These are phyloP conservation scores for Auricularia cornea DNA, from an alignment of 768 basidiomycete species.

Conservation along the genomic window DNA sequence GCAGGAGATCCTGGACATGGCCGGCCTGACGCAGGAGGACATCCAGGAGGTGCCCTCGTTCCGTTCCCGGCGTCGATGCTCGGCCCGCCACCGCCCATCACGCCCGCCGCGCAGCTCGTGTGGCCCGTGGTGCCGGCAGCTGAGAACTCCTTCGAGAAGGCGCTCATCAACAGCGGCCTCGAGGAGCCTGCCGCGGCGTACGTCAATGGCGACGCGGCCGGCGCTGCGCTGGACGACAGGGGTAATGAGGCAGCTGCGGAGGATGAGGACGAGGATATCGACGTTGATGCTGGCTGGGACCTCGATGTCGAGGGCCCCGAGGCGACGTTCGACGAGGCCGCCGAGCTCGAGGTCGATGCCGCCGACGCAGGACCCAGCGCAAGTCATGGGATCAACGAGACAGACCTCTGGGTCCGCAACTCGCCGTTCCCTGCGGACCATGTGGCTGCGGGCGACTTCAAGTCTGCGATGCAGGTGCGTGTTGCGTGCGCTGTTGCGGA, in stretches of 20 bases:
- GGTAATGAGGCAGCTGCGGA: slow-evolving; percentile 34
- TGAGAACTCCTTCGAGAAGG: slow-evolving; percentile 96
- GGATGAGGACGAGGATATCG: slow-evolving; percentile 67
- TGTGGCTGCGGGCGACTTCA: slow-evolving; percentile 91
- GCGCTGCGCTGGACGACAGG: slow-evolving; percentile 69
- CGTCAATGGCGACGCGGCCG: slow-evolving; percentile 56
- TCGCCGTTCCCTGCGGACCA: slow-evolving; percentile 94
- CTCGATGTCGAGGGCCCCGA: slow-evolving; percentile 43
- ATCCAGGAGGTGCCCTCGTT: slow-evolving; percentile 74
- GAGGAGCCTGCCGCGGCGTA: slow-evolving; percentile 54
- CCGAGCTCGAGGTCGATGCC: slow-evolving; percentile 41
- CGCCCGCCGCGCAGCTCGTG: slow-evolving; percentile 59
- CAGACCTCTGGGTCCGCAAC: slow-evolving; percentile 88
- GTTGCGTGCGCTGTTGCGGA: not conserved
- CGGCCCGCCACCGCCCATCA: slow-evolving; percentile 70
- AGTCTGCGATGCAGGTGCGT: slow-evolving; percentile 91
- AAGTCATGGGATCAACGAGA: slow-evolving; percentile 74
- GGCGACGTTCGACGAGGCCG: slow-evolving; percentile 58
- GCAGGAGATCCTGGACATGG: slow-evolving; percentile 78
- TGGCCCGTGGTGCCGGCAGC: slow-evolving; percentile 79
- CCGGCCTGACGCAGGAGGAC: slow-evolving; percentile 82
- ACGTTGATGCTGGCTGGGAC: slow-evolving; percentile 71
- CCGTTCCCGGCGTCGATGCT: slow-evolving; percentile 61
- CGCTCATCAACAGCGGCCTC: slow-evolving; percentile 72
- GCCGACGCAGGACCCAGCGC: slow-evolving; percentile 61